Evolutionary conservation across 768 basidiomycete species (phyloP).

Genomic region (Auricularia heimuer): DNA sequence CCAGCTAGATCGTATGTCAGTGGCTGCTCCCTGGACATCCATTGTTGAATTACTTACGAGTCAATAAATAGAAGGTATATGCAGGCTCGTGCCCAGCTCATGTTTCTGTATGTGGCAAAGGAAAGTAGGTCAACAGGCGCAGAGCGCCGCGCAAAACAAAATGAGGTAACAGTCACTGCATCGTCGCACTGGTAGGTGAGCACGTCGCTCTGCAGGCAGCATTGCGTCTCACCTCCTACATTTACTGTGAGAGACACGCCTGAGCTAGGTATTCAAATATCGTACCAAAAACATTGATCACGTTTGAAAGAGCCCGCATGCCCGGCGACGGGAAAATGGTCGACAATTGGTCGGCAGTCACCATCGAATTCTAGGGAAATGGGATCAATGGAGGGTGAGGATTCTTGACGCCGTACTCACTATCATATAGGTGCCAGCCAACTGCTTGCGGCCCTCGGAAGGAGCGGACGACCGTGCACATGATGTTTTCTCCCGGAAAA

Average conservation of each 20-base stretch:
- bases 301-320: not conserved
- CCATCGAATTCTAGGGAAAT: too few relatives aligned
- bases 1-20: too few relatives aligned
- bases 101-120: not conserved
- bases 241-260: not conserved
- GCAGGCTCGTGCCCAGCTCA: not conserved
- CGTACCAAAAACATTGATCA: not conserved
- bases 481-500: too few relatives aligned
- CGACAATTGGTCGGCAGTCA: not conserved
- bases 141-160: not conserved
- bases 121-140: not conserved
- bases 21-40: too few relatives aligned
- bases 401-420: too few relatives aligned
- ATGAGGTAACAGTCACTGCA: not conserved
- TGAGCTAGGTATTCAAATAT: not conserved
- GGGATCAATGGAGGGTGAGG: too few relatives aligned
- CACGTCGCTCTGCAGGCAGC: too few relatives aligned
- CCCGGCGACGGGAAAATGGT: not conserved
- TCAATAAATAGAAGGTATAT: not conserved
- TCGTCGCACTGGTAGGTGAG: not conserved
- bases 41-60: not conserved
- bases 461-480: too few relatives aligned
- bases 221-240: too few relatives aligned
- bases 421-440: too few relatives aligned
- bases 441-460: too few relatives aligned